Conservation (phyloP, 352 stramenopile genomes). For the Globisporangium spiculum region DNA sequence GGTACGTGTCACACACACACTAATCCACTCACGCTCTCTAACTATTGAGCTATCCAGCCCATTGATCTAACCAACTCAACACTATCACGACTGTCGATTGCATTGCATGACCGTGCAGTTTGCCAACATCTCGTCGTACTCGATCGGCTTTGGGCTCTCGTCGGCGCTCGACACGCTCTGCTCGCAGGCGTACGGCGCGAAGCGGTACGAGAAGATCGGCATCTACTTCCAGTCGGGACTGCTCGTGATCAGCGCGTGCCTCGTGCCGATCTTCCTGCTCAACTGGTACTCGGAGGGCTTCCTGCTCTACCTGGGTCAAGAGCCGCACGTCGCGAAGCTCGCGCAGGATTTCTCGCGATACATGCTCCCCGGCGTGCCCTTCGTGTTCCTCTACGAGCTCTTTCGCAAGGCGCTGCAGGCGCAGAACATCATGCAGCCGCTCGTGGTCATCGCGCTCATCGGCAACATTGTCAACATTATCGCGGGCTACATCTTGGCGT, state of each 20-base stretch:
- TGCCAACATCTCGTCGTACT: slow-evolving; percentile 66
- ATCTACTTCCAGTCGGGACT: slow-evolving; percentile 73
- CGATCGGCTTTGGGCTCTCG: slow-evolving; percentile 56
- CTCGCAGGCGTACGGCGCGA: slow-evolving; percentile 61
- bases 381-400: slow-evolving; percentile 80
- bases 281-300: slow-evolving; percentile 60
- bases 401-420: slow-evolving; percentile 78
- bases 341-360: slow-evolving; percentile 61
- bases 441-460: slow-evolving; percentile 60
- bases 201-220: slow-evolving; percentile 61
- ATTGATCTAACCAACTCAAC: too few species aligned
- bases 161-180: slow-evolving; percentile 82
- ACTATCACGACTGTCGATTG: too few species aligned
- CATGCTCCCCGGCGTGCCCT: slow-evolving; percentile 54
- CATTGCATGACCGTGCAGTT: slow-evolving; percentile 31
- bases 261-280: slow-evolving; percentile 46
- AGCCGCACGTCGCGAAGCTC: slow-evolving; percentile 43
- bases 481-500: slow-evolving; percentile 64
- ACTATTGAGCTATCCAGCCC: background rate
- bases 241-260: slow-evolving; percentile 42
- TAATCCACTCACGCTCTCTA: background rate
- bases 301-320: slow-evolving; percentile 43
- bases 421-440: slow-evolving; percentile 72
- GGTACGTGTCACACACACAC: slow-evolving; percentile 18
- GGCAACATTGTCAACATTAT: slow-evolving; percentile 67